phyloP scores from a whole-genome alignment of 2,329 filamentous ascomycete species.

The Aspergillus felis region DNA sequence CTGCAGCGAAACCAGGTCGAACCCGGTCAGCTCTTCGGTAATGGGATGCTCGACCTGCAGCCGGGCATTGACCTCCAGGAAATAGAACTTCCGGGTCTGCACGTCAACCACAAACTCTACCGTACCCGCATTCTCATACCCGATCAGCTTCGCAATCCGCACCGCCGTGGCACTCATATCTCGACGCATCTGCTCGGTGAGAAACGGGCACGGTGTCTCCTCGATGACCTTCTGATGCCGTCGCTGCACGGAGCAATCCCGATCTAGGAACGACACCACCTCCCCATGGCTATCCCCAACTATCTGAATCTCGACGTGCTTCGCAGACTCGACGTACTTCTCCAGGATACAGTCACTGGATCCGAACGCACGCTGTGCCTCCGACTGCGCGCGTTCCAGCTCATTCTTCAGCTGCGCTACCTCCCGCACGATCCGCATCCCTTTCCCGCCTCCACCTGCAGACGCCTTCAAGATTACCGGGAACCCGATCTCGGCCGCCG shows the following conservation, averaged over 20 bases:
- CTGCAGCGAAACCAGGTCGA: conserved; percentile 38
- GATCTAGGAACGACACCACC: conserved; percentile 34
- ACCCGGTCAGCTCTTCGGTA: conserved; percentile 37
- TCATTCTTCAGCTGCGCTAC: conserved; percentile 25
- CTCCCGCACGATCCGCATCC: conserved; percentile 38
- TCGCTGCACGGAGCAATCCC: conserved; percentile 51
- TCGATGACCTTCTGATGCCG: conserved; percentile 53
- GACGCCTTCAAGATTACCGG: conserved; percentile 50
- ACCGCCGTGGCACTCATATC: conserved; percentile 39
- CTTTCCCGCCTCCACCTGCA: conserved; percentile 47
- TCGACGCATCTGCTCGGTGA: conserved; percentile 26
- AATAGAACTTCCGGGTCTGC: conserved; percentile 39
- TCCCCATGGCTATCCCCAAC: conserved; percentile 37
- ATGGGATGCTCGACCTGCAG: conserved; percentile 50
- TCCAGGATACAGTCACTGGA: conserved; percentile 43
- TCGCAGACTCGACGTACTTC: conserved; percentile 38
- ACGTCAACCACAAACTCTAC: conserved; percentile 47
- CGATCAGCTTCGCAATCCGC: conserved; percentile 32
- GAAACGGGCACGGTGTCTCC: conserved; percentile 40
- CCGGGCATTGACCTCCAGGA: conserved; percentile 49
- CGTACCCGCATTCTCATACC: conserved; percentile 43
- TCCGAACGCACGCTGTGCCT: conserved; percentile 43
- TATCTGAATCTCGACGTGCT: conserved; percentile 52
- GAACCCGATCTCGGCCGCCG: conserved; percentile 23
- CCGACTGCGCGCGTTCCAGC: conserved; percentile 37